These are phyloP conservation scores for Aspergillus bertholletiae DNA, from an alignment of 495 filamentous ascomycete species.

Conservation along the genomic window DNA sequence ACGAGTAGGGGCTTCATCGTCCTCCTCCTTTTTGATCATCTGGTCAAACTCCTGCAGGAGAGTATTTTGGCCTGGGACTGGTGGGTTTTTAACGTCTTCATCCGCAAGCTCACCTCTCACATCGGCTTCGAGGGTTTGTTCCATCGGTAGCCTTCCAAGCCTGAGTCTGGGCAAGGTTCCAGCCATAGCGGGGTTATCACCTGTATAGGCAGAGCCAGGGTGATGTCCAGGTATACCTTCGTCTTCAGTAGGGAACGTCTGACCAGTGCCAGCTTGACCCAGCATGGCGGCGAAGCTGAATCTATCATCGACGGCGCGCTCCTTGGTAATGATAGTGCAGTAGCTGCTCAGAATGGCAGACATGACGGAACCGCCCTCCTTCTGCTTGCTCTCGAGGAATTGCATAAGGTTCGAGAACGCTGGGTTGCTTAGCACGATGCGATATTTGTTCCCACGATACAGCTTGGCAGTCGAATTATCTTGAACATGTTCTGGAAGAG, in stretches of 20 bases:
- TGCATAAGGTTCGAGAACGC: conserved; percentile 76
- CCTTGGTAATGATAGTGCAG: conserved; percentile 68
- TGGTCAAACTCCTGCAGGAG: conserved; percentile 77
- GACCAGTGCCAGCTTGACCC: conserved; percentile 58
- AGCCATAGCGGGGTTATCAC: conserved; percentile 56
- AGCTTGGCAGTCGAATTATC: conserved; percentile 68
- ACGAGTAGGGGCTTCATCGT: conserved; percentile 73
- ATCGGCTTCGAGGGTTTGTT: conserved; percentile 72
- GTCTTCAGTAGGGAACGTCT: conserved; percentile 70
- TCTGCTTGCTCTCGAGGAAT: conserved; percentile 79
- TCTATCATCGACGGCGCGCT: conserved; percentile 70
- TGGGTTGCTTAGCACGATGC: conserved; percentile 76
- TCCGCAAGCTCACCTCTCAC: conserved; percentile 80
- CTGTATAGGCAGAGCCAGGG: conserved; percentile 75
- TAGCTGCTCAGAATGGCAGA: conserved; percentile 69
- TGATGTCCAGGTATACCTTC: conserved; percentile 93
- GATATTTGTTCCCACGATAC: conserved; percentile 81
- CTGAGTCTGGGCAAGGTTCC: conserved; percentile 56
- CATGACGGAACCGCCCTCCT: conserved; percentile 73
- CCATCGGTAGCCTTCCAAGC: conserved; percentile 77
- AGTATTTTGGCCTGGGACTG: conserved; percentile 56
- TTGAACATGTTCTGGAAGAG: conserved; percentile 69
- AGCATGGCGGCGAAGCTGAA: conserved; percentile 79
- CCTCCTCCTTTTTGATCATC: conserved; percentile 87
- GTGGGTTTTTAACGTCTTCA: conserved; percentile 69